These are phyloP conservation scores for Chalara sp. DNA, from an alignment of 2,329 filamentous ascomycete species.

Conservation along the genomic window DNA sequence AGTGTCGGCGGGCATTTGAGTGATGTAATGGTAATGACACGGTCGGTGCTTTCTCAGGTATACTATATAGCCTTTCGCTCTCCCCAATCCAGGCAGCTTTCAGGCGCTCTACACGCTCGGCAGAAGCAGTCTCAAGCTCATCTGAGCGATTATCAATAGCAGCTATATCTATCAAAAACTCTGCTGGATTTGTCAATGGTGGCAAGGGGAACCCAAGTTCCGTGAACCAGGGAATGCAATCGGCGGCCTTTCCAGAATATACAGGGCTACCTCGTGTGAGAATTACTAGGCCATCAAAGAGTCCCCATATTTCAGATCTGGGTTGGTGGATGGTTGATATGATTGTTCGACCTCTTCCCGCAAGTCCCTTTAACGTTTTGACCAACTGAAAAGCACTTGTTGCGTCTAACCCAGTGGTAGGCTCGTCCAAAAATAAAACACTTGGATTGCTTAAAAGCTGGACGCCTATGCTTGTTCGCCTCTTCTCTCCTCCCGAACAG, in stretches of 20 bases:
- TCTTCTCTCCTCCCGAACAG: constrained; percentile 74
- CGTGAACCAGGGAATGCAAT: constrained; percentile 59
- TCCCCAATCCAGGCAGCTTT: constrained; percentile 51
- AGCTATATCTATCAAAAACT: constrained; percentile 68
- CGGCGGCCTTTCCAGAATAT: constrained; percentile 54
- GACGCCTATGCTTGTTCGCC: constrained; percentile 69
- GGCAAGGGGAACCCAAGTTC: constrained; percentile 54
- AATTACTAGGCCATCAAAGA: constrained; percentile 67
- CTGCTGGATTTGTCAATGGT: constrained; percentile 70
- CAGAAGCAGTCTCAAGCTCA: constrained; percentile 55
- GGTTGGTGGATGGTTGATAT: constrained; percentile 73
- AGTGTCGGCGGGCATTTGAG: constrained; percentile 32
- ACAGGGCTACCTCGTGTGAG: constrained; percentile 61
- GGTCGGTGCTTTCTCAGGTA: constrained; percentile 10
- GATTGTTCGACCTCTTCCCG: constrained; percentile 61
- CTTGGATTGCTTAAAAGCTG: constrained; percentile 75
- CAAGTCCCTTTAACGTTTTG: constrained; percentile 60
- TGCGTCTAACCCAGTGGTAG: constrained; percentile 71
- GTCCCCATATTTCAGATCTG: constrained; percentile 70
- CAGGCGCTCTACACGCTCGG: constrained; percentile 52
- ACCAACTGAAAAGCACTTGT: constrained; percentile 71
- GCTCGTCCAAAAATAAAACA: constrained; percentile 71
- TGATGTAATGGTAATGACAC: constrained; percentile 2
- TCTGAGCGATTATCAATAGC: constrained; percentile 66
- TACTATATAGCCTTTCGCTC: constrained; percentile 15